A percentile compares a stretch with the other conserved stretches of the same genome.
Evolutionary conservation across 345 rosid species (phyloP).

Genomic region (Moringa oleifera): DNA sequence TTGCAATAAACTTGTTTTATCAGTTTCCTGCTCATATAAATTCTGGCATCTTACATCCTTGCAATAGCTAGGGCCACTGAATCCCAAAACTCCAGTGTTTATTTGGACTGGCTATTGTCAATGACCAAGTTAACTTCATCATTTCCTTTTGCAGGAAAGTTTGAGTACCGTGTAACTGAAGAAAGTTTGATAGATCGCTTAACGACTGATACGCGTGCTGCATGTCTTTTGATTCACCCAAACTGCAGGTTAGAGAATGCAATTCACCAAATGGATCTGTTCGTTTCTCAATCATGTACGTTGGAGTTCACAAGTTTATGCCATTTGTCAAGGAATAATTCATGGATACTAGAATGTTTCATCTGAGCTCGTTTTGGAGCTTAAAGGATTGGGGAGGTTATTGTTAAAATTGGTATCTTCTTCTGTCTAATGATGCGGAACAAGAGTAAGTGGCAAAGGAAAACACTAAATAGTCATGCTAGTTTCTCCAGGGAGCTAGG

Average conservation of each 20-base stretch:
- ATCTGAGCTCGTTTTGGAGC: background rate
- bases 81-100: background rate
- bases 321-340: background rate
- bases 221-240: slow-evolving; percentile 47
- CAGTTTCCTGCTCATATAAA: background rate
- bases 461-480: background rate
- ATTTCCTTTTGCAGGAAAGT: slow-evolving; percentile 41
- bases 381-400: background rate
- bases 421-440: background rate
- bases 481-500: background rate
- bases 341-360: too few relatives aligned
- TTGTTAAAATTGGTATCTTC: too few relatives aligned
- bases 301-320: background rate
- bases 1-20: background rate
- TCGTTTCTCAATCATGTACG: background rate
- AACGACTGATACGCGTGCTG: slow-evolving; percentile 43
- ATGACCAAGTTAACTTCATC: background rate
- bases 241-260: slow-evolving; percentile 54
- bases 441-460: background rate
- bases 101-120: background rate
- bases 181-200: slow-evolving; percentile 75
- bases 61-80: background rate
- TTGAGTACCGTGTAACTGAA: slow-evolving; percentile 59
- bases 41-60: background rate
- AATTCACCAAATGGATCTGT: background rate